Conservation (phyloP, 202 grass and related monocot genomes). For the Setaria viridis region DNA sequence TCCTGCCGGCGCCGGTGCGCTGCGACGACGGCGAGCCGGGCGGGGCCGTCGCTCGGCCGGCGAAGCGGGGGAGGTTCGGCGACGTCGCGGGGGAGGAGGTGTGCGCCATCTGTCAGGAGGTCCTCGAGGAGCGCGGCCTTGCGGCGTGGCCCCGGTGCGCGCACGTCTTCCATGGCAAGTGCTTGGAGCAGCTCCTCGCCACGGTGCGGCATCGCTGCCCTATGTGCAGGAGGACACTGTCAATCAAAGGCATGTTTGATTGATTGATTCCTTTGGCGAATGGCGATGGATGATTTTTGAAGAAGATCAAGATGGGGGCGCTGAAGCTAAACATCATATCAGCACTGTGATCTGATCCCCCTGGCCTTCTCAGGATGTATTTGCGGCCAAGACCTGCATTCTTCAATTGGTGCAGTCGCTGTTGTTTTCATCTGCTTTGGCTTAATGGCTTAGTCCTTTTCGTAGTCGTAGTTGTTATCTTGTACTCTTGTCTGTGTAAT, state of each 20-base stretch:
- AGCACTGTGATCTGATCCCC: too few relatives aligned
- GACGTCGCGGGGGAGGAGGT: neutral
- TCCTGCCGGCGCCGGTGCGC: constrained; percentile 4
- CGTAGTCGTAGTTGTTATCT: too few relatives aligned
- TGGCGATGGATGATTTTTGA: too few relatives aligned
- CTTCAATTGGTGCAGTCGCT: too few relatives aligned
- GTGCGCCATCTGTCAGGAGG: constrained; percentile 23
- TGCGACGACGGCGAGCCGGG: neutral
- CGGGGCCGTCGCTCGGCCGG: neutral
- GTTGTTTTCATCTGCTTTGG: too few relatives aligned
- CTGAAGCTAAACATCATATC: too few relatives aligned
- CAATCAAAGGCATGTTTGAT: neutral
- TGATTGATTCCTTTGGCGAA: neutral
- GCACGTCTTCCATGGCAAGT: constrained; percentile 20
- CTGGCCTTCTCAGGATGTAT: too few relatives aligned
- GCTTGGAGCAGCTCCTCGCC: constrained; percentile 18
- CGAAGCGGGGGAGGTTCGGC: neutral
- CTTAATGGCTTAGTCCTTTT: too few relatives aligned
- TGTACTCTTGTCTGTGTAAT: too few relatives aligned
- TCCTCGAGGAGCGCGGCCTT: neutral
- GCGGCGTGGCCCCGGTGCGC: constrained; percentile 20
- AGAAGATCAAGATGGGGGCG: too few relatives aligned
- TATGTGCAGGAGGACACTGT: neutral
- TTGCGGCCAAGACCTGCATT: too few relatives aligned
- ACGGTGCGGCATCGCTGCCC: constrained; percentile 9